Evolutionary conservation across 805 yeast species (phyloP), one percentile per base, ranked within the genome.

Genomic region (Metschnikowia kunwiensis): DNA sequence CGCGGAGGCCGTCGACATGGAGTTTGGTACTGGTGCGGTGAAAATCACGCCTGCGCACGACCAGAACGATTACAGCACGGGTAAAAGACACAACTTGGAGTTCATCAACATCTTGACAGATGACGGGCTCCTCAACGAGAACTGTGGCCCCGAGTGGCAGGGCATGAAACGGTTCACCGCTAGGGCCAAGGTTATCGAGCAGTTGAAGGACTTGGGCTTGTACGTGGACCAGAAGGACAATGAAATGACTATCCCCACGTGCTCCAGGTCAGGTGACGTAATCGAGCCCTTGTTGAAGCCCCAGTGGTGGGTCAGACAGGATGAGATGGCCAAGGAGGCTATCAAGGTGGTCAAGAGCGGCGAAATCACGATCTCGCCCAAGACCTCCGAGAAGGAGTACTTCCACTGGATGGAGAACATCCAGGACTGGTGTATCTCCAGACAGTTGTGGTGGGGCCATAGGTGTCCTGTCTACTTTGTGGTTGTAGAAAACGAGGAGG

Each of bases 1-100:
- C 61, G 60, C 80, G 25, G 95, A 86, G 65, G 93, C 97, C 26
- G 98, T 93, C 47, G 98, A 93, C 64, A 93, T 93, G 97, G 95
- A 86, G 63, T 93, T 93, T 52, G 98, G 98, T 75, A 93, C 98
- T 45, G 98, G 98, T 82, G 98, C 98, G 32, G 98, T 93, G 45
- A 93, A 93, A 69, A 93, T 93, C 60, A 93, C 98, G 10, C 98
- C 98, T 42, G 97, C 96, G 28, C 98, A 93, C 65, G 98, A 93
- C 68, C 84, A 80, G 55, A 93, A 93, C 75, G 98, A 93, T 86
- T 88, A 86, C 75, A 75, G 72, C 58, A 87, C 96, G 36, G 98
- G 98, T 71, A 89, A 86, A 70, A 88, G 98, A 70, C 86, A 87
- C 63, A 71, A 78, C 56, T 74, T 93, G 54, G 96, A 87, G 60